Evolutionary conservation across 2,329 filamentous ascomycete species (phyloP), one percentile per base, ranked within the genome.

Genomic region (Ophiostoma himal-ulmi): DNA sequence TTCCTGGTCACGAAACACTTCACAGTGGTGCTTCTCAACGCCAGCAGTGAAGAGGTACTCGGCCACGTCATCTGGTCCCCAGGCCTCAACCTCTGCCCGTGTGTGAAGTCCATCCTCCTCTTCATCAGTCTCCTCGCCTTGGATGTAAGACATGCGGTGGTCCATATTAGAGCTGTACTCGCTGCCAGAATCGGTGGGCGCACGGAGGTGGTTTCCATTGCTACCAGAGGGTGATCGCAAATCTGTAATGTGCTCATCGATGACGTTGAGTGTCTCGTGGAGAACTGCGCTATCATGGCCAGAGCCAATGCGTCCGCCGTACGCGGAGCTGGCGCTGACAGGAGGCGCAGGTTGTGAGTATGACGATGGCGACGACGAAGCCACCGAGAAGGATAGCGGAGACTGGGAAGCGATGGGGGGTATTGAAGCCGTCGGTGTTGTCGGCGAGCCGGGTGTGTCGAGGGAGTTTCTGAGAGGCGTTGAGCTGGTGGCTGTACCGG

Each of bases 231-330:
- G 81, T 22, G 85, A 85, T 72, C 86, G 83, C 73, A 98, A 86
- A 78, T 97, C 91, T 60, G 93, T 97, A 75, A 98, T 97, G 78
- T 97, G 94, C 80, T 98, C 94, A 78, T 98, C 91, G 76, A 98
- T 98, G 71, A 98, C 94, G 76, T 93, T 97, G 68, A 98, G 82
- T 0, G 94, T 97, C 78, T 98, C 94, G 78, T 94, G 93, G 83
- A 98, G 91, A 68, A 97, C 94, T 13, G 92, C 91, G 77, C 88
- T 91, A 69, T 89, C 86, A 74, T 88, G 82, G 22, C 82, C 72
- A 78, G 74, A 81, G 75, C 72, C 60, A 62, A 80, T 68, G 13
- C 78, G 72, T 20, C 71, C 75, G 17, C 80, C 71, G 75, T 78
- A 78, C 72, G 83, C 77, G 71, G 80, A 78, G 72, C 79, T 74